A percentile compares a stretch with the other conserved stretches of the same genome.
phyloP scores from a whole-genome alignment of 352 stramenopile species.

The Globisporangium spiculum region DNA sequence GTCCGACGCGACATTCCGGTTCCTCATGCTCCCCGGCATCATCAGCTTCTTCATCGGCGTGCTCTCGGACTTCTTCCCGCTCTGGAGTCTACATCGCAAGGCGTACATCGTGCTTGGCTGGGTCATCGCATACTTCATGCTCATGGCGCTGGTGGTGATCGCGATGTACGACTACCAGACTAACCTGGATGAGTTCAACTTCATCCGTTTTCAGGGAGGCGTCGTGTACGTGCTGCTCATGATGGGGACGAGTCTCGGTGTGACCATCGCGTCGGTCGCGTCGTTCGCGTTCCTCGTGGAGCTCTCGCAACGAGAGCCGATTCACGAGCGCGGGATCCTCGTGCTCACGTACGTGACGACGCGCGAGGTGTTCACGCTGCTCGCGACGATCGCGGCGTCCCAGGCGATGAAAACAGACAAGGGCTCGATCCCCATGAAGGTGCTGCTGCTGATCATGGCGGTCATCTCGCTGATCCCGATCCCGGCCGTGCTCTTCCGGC shows the following conservation, averaged over 20 bases:
- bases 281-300: conserved; percentile 70
- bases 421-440: conserved; percentile 56
- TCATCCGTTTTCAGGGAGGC: conserved; percentile 52
- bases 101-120: conserved; percentile 75
- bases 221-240: conserved; percentile 71
- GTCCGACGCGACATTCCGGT: conserved; percentile 42
- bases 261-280: conserved; percentile 55
- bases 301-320: conserved; percentile 71
- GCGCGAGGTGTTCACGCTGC: conserved; percentile 41
- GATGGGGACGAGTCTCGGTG: conserved; percentile 60
- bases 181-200: conserved; percentile 29
- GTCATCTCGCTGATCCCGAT: conserved; percentile 62
- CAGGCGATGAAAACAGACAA: conserved; percentile 41
- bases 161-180: conserved; percentile 51
- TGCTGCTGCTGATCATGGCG: conserved; percentile 67
- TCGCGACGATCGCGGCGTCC: conserved; percentile 38
- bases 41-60: conserved; percentile 74
- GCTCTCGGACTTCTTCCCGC: conserved; percentile 76
- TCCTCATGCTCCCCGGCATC: conserved; percentile 54
- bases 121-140: conserved; percentile 62
- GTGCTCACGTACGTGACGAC: conserved; percentile 70
- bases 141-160: conserved; percentile 68
- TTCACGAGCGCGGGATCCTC: conserved; percentile 64
- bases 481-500: conserved; percentile 54
- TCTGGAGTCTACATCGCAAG: conserved; percentile 74